Evolutionary conservation across 768 basidiomycete species (phyloP).

Genomic region (Kwoniella dendrophila): DNA sequence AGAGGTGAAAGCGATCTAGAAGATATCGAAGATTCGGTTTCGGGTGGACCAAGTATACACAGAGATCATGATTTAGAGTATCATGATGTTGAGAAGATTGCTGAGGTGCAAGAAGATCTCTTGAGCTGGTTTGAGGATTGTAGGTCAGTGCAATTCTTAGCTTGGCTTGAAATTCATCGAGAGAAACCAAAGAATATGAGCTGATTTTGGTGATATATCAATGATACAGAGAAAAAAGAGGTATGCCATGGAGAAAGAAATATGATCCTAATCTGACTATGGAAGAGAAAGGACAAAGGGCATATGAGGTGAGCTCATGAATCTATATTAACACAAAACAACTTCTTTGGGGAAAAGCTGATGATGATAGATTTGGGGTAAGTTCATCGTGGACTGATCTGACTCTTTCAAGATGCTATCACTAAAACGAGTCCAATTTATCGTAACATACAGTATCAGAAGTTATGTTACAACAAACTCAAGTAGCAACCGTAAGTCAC

Average conservation of each 20-base stretch:
- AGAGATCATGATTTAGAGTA: slow-evolving; percentile 35
- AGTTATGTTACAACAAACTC: slow-evolving; percentile 96
- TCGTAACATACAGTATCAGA: slow-evolving; percentile 58
- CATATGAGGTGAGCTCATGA: slow-evolving; percentile 73
- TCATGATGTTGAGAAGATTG: slow-evolving; percentile 32
- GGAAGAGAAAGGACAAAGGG: slow-evolving; percentile 75
- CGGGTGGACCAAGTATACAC: slow-evolving; percentile 12
- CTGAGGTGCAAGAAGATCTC: slow-evolving; percentile 42
- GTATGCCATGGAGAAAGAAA: slow-evolving; percentile 90
- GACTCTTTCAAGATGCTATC: too few species aligned
- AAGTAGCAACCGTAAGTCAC: slow-evolving; percentile 61
- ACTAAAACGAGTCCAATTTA: background rate
- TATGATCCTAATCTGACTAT: slow-evolving; percentile 59
- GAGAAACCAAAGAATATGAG: background rate
- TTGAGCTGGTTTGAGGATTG: slow-evolving; percentile 71
- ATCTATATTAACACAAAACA: background rate
- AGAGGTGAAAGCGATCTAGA: slow-evolving; percentile 7
- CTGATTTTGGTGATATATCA: background rate
- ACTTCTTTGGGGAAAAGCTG: slow-evolving; percentile 59
- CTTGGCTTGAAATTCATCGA: background rate
- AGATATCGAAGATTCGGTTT: slow-evolving; percentile 31
- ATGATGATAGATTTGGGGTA: slow-evolving; percentile 66
- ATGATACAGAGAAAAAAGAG: slow-evolving; percentile 60
- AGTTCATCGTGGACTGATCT: background rate
- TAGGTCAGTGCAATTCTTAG: slow-evolving; percentile 58